Conservation (phyloP, 441 rosid genomes). For the Pelargonium australe region DNA sequence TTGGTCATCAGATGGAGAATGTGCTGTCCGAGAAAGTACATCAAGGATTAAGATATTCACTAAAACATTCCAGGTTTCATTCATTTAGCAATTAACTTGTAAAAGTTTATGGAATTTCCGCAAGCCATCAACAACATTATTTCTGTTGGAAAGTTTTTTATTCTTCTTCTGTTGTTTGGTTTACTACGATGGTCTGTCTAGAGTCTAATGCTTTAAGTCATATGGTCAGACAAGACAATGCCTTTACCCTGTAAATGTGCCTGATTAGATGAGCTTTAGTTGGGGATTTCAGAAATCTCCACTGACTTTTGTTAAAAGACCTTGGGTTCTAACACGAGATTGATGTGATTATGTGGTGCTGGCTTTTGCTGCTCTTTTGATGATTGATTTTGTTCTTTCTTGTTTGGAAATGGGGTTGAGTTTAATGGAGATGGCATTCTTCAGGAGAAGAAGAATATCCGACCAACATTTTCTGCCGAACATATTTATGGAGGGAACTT, state of each 20-base stretch:
- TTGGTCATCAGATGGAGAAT: slow-evolving; percentile 98
- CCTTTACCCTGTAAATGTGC: not conserved
- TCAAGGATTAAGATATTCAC: slow-evolving; percentile 90
- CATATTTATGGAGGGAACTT: slow-evolving; percentile 82
- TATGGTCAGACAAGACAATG: not conserved
- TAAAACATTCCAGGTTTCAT: slow-evolving; percentile 80
- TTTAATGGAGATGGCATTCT: slow-evolving; percentile 25
- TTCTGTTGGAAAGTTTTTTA: not conserved
- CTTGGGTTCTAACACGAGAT: not conserved
- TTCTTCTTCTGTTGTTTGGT: not conserved
- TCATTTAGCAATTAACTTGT: not conserved
- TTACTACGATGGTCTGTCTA: not conserved
- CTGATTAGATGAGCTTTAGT: not conserved
- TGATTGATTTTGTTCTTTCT: not conserved
- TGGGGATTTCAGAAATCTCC: not conserved
- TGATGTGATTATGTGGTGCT: not conserved
- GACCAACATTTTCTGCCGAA: slow-evolving; percentile 93
- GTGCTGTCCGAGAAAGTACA: slow-evolving; percentile 94
- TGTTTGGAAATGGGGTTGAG: not conserved
- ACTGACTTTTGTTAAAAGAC: slow-evolving; percentile 1
- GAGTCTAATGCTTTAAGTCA: not conserved
- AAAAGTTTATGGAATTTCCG: not conserved
- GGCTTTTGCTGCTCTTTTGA: slow-evolving; percentile 3
- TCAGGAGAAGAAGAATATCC: slow-evolving; percentile 84
- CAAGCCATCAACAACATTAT: not conserved